These are phyloP conservation scores for Cytospora schulzeri DNA, from an alignment of 2,329 filamentous ascomycete genomes.

Conservation along the genomic window DNA sequence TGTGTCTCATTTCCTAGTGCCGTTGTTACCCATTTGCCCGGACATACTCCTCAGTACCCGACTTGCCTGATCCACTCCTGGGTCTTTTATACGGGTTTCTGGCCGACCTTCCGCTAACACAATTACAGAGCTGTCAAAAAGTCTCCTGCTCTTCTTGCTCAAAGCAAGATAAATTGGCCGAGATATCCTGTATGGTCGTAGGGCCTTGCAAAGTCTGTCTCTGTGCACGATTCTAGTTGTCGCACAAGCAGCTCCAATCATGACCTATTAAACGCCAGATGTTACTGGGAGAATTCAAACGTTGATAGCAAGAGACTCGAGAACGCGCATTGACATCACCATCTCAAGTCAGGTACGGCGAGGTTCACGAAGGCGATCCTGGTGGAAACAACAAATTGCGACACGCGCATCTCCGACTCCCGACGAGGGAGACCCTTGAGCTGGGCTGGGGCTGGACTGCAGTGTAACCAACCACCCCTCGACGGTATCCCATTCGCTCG, in stretches of 20 bases:
- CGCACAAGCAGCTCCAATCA: constrained; percentile 15
- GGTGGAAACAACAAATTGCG: constrained; percentile 2
- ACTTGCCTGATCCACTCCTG: neutral
- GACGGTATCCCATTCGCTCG: constrained; percentile 26
- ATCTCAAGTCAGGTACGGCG: constrained; percentile 1
- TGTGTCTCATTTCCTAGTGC: constrained; percentile 9
- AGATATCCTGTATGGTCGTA: neutral
- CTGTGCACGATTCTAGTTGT: constrained; percentile 3
- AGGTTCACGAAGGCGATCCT: neutral
- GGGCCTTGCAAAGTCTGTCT: neutral
- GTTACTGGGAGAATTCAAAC: constrained; percentile 2
- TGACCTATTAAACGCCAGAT: constrained; percentile 15
- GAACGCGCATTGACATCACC: constrained; percentile 11
- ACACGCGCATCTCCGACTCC: constrained; percentile 2
- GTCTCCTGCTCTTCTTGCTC: neutral
- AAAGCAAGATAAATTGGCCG: neutral
- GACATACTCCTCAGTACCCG: constrained; percentile 10
- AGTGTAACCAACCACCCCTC: constrained; percentile 20
- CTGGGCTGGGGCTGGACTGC: constrained; percentile 20
- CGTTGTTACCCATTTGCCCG: constrained; percentile 22
- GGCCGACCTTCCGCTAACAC: constrained; percentile 4
- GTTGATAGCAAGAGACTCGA: constrained; percentile 5
- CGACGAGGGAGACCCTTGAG: neutral
- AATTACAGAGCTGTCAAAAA: neutral
- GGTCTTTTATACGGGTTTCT: neutral